These are phyloP conservation scores for Phytophthora syringae DNA, from an alignment of 352 stramenopile genomes.

Conservation along the genomic window DNA sequence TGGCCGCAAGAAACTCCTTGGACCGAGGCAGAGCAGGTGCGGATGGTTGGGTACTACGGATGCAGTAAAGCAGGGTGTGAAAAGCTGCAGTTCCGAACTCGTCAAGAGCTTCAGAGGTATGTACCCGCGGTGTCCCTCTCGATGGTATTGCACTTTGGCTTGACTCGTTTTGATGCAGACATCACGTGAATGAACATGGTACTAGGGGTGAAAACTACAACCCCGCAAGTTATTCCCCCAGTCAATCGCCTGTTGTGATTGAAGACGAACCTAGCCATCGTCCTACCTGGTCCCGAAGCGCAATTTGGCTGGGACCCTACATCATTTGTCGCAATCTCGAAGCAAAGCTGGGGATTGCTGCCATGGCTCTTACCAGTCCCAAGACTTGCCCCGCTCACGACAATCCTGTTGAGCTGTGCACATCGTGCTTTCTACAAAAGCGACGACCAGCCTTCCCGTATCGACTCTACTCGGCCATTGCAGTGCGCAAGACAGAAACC, in stretches of 20 bases:
- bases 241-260: background rate
- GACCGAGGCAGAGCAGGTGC: constrained; percentile 36
- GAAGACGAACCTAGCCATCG: constrained; percentile 9
- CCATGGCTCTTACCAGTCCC: constrained; percentile 11
- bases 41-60: constrained; percentile 56
- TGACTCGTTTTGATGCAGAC: constrained; percentile 13
- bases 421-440: constrained; percentile 33
- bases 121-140: too few species aligned
- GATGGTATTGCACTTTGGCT: background rate
- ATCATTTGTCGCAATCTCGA: constrained; percentile 44
- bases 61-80: constrained; percentile 45
- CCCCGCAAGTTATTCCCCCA: constrained; percentile 4
- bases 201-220: constrained; percentile 10
- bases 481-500: constrained; percentile 16
- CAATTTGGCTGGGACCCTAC: constrained; percentile 60
- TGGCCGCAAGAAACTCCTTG: constrained; percentile 59
- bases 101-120: constrained; percentile 47
- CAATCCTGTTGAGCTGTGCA: constrained; percentile 30
- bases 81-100: constrained; percentile 48
- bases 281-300: constrained; percentile 2
- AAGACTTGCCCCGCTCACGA: constrained; percentile 32
- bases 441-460: constrained; percentile 30
- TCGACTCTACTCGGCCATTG: constrained; percentile 35
- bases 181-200: constrained; percentile 26
- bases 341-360: constrained; percentile 38